Evolutionary conservation across 257 asterid species (phyloP).

Genomic region (Echium plantagineum): DNA sequence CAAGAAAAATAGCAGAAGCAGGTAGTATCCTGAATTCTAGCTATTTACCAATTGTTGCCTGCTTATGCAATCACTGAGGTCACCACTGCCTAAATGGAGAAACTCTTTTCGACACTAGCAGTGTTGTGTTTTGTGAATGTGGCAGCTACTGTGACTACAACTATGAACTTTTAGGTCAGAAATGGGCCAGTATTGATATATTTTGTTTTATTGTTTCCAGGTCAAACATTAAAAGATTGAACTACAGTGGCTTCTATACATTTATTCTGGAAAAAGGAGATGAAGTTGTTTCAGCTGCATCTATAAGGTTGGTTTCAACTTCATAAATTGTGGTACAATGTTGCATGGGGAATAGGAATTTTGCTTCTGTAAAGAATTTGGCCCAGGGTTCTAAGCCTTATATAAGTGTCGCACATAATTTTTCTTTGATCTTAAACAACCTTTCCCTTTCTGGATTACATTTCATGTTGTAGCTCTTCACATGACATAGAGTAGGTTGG

Average conservation of each 20-base stretch:
- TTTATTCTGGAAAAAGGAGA: conserved; percentile 76
- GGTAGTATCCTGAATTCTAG: neutral
- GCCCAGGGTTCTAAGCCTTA: neutral
- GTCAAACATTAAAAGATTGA: conserved; percentile 81
- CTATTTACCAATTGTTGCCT: neutral
- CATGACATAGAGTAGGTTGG: neutral
- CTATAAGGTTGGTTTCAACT: conserved; percentile 54
- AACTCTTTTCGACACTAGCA: neutral
- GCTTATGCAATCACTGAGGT: neutral
- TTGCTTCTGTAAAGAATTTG: neutral
- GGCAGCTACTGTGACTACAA: neutral
- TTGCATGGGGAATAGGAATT: neutral
- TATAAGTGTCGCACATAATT: no score
- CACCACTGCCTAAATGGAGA: neutral
- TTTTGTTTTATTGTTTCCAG: conserved; percentile 21
- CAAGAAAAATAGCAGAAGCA: neutral
- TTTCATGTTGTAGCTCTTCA: neutral
- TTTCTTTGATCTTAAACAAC: no score
- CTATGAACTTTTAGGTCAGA: neutral
- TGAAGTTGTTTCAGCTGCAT: conserved; percentile 70
- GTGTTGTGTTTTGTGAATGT: neutral
- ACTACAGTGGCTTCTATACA: conserved; percentile 69
- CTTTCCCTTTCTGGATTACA: neutral
- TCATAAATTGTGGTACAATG: neutral
- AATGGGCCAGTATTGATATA: neutral